Base-by-base conservation (phyloP, 495 filamentous ascomycete genomes). In the Terfezia boudieri region DNA sequence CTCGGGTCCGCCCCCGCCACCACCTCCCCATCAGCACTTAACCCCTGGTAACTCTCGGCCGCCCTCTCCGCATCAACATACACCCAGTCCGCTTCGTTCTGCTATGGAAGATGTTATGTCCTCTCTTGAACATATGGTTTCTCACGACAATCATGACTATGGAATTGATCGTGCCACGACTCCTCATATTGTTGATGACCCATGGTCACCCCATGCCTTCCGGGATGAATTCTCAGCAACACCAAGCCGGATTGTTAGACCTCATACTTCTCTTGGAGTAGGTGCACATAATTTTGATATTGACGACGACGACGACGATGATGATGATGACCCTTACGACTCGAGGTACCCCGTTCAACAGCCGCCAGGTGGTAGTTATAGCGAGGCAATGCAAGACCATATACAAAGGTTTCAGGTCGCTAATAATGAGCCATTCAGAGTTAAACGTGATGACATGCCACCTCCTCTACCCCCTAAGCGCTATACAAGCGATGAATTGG, bases 101-200 rank as follows among this genome's bases (percentile, higher is more conserved):
- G 90, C 90, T 0, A 96, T 96, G 89, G 88, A 95, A 63, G 90
- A 92, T 70, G 87, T 99, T 11, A 96, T 96, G 79, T 86, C 87
- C 56, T 94, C 90, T 36, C 69, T 99, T 52, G 77, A 96, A 64
- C 86, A 86, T 58, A 86, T 99, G 79, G 81, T 79, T 48, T 35
- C 53, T 26, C 26, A 14, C 20, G 32, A 37, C 7, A 54, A 56
- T 16, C 16, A 72, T 82, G 59, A 70, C 76, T 46, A 46, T 20
- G 41, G 4, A 14, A 46, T 46, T 20, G 35, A 70, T 71, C 57
- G 71, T 69, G 17, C 75, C 76, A 14, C 74, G 79, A 56, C 65
- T 66, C 35, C 73, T 75, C 35, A 70, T 79, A 20, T 14, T 20
- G 8, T 14, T 20, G 41, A 46, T 8, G 80, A 86, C 65, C 83